A percentile compares a stretch with the other conserved stretches of the same genome.
These are phyloP conservation scores for Cryptosporidium canis DNA, from an alignment of 169 alveolate genomes.

Conservation along the genomic window DNA sequence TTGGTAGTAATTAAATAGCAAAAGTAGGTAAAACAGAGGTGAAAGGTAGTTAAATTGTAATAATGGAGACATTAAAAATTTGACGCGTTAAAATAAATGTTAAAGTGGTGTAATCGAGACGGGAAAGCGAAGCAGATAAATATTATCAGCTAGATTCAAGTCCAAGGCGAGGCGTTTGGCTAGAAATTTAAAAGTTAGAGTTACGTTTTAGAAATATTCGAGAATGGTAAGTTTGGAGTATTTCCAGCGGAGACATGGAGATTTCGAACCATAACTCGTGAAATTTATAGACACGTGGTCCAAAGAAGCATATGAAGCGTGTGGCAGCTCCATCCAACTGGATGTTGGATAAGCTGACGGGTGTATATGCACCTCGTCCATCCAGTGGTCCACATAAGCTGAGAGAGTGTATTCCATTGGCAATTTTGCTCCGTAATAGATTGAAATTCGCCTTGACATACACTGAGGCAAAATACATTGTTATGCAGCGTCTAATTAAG, in stretches of 20 bases:
- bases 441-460: constrained; percentile 93
- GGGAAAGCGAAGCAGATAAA: constrained; percentile 27
- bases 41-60: neutral
- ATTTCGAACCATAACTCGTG: neutral
- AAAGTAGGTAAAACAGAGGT: neutral
- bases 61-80: constrained; percentile 22
- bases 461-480: constrained; percentile 94
- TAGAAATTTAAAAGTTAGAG: neutral
- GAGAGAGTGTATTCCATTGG: constrained; percentile 96
- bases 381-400: constrained; percentile 97
- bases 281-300: constrained; percentile 95
- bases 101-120: constrained; percentile 26
- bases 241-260: too few species aligned
- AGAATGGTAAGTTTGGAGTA: constrained; percentile 49
- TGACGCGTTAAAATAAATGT: constrained; percentile 2
- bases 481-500: constrained; percentile 94
- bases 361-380: constrained; percentile 91
- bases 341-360: constrained; percentile 98
- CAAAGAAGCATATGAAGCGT: constrained; percentile 98
- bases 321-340: constrained; percentile 98
- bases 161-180: constrained; percentile 9
- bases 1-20: neutral
- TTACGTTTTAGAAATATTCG: neutral
- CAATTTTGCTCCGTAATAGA: constrained; percentile 92
- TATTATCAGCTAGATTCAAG: neutral